Base-by-base conservation (phyloP, 306 rosid genomes). In the Fragaria vesca region DNA sequence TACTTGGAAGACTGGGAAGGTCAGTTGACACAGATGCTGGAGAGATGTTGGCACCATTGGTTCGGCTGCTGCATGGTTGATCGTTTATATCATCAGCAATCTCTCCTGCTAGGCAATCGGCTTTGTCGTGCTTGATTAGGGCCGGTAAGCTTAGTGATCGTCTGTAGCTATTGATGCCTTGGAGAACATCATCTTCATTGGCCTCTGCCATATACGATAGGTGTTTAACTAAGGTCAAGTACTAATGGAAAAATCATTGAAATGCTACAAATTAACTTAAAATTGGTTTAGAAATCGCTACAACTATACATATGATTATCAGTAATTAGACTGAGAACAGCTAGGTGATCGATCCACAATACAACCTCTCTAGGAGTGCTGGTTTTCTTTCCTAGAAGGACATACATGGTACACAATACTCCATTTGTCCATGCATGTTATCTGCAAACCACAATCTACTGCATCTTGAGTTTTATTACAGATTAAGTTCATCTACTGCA, bases 91-190 rank as follows among this genome's bases (percentile, higher is more conserved):
- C 87, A 0, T 83, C 84, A 16, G 96, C 97, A 1, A 94, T 79
- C 55, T 78, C 57, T 2, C 82, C 83, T 0, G 97, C 94, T 26
- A 94, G 78, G 82, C 97, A 94, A 0, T 82, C 81, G 24, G 94
- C 85, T 30, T 85, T 85, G 6, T 28, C 71, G 30, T 52, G 62
- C 83, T 84, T 83, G 8, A 38, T 5, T 0, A 94, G 82, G 12
- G 58, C 40, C 0, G 91, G 84, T 38, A 90, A 85, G 79, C 73
- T 86, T 9, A 73, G 30, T 0, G 84, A 24, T 50, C 80, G 79
- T 70, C 98, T 72, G 78, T 84, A 88, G 16, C 62, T 79, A 90
- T 90, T 94, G 24, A 94, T 72, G 78, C 92, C 96, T 75, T 81
- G 88, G 42, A 90, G 90, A 45, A 94, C 67, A 17, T 85, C 78